Evolutionary conservation across 352 stramenopile species (phyloP), one percentile per base, ranked within the genome.

Genomic region (Pseudoperonospora humuli): DNA sequence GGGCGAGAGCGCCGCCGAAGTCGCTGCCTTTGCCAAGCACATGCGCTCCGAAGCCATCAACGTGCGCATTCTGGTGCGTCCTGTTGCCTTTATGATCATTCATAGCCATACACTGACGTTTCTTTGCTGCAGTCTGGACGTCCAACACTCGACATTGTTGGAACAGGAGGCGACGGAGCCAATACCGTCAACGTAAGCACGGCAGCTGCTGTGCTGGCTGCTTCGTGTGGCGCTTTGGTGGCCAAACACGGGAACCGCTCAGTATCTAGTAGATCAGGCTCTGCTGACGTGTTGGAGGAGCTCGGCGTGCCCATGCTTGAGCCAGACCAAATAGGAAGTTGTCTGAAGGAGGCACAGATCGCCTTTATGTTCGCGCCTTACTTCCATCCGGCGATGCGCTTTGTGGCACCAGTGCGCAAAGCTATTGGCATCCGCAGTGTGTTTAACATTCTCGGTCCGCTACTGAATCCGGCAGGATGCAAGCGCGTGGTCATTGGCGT

Each of bases 171-270:
- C 38, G 96, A 99, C 58, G 96, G 96, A 38, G 95, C 95, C 24
- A 86, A 98, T 64, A 99, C 96, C 0, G 97, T 99, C 52, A 99
- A 99, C 61, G 85, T 99, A 45, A 97, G 84, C 32, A 99, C 96
- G 0, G 93, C 94, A 0, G 87, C 86, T 4, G 87, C 95, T 1
- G 87, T 99, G 8, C 54, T 99, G 11, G 89, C 92, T 2, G 95
- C 96, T 1, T 92, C 96, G 0, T 97, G 84, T 50, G 96, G 96
- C 13, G 79, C 79, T 3, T 51, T 84, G 9, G 96, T 98, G 1
- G 93, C 93, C 53, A 99, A 99, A 74, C 93, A 97, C 33, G 96
- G 96, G 32, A 98, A 98, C 67, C 80, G 93, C 20, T 97, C 86
- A 9, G 96, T 98, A 3, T 98, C 89, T 8, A 98, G 87, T 37